Base-by-base conservation (phyloP, 805 yeast genomes). In the Millerozyma acaciae region DNA sequence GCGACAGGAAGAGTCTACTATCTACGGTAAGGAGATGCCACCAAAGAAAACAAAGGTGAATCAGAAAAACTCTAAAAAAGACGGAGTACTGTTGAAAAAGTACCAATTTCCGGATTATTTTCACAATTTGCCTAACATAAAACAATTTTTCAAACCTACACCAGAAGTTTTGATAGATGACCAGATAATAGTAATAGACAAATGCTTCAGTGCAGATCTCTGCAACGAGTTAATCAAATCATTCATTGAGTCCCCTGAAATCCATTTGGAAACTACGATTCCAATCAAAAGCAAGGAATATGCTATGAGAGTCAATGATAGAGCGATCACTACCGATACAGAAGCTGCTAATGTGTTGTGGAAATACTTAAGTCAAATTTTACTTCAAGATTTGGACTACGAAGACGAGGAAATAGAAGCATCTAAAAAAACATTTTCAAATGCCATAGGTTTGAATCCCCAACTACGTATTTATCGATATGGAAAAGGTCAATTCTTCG, bases 281-380 rank as follows among this genome's bases (percentile, higher is more conserved):
- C 37, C 65, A 34, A 50, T 64, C 7, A 73, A 72, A 37, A 65
- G 72, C 21, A 73, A 62, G 40, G 68, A 64, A 8, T 78, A 75
- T 42, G 84, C 84, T 2, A 74, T 75, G 0, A 54, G 84, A 23
- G 66, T 65, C 26, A 78, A 78, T 42, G 84, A 77, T 43, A 50
- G 84, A 16, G 56, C 62, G 2, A 49, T 65, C 5, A 38, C 69
- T 5, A 51, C 53, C 3, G 78, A 76, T 47, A 35, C 46, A 6
- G 38, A 40, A 0, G 61, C 80, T 0, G 46, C 65, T 8, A 42
- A 47, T 4, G 44, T 50, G 5, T 47, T 77, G 20, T 76, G 78
- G 78, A 32, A 43, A 6, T 68, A 67, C 39, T 52, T 78, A 15
- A 39, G 39, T 10, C 44, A 48, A 3, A 33, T 67, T 2, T 40